Base-by-base conservation (phyloP, 441 rosid genomes). In the Populus hybrid region DNA sequence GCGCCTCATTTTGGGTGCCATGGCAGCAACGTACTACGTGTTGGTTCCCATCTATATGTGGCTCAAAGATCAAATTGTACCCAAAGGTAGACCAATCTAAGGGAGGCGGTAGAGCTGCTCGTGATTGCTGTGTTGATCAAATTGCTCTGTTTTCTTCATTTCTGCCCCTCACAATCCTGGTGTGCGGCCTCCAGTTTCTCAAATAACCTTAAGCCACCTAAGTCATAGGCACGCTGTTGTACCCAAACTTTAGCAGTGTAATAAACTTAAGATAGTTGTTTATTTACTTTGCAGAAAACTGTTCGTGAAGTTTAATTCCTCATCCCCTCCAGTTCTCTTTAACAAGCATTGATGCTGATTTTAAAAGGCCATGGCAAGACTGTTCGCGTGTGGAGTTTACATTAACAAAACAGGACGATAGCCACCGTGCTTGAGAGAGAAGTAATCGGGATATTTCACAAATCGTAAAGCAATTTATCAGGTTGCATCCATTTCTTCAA, bases 11-110 rank as follows among this genome's bases (percentile, higher is more conserved):
- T 74, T 91, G 16, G 95, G 95, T 30, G 70, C 74, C 19, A 69
- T 87, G 40, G 92, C 91, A 1, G 88, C 88, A 40, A 67, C 88
- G 1, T 88, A 89, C 85, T 89, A 9, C 71, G 91, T 87, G 12
- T 77, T 89, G 84, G 86, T 88, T 80, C 91, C 92, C 2, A 86
- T 89, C 42, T 89, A 87, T 83, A 88, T 89, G 91, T 89, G 89
- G 92, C 59, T 88, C 81, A 89, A 88, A 78, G 88, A 88, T 84
- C 82, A 81, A 84, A 84, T 89, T 32, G 84, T 84, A 65, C 90
- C 91, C 0, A 86, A 88, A 68, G 90, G 89, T 19, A 83, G 59
- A 75, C 87, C 92, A n/a, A 86, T 86, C 74, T 82, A 71, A 81
- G 24, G 42, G 16, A 30, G n/a, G 61, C 9, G 7, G 11, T 23